Conservation (phyloP, 345 rosid species). For the Hevea brasiliensis region DNA sequence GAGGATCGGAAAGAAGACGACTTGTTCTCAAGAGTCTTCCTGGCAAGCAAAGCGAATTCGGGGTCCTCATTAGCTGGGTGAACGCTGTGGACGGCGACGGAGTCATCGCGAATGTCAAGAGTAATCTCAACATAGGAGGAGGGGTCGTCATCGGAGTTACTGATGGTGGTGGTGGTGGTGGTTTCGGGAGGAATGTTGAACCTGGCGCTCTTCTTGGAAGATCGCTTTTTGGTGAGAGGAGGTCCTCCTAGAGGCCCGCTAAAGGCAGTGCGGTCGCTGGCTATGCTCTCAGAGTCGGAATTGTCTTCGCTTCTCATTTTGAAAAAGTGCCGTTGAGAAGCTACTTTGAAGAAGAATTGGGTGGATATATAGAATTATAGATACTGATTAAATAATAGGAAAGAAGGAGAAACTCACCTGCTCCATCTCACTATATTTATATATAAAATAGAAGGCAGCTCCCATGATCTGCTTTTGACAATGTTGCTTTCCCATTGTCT, state of each 20-base stretch:
- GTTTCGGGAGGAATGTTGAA: constrained; percentile 56
- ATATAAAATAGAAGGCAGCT: too few species aligned
- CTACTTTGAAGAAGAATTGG: too few species aligned
- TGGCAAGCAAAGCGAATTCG: constrained; percentile 62
- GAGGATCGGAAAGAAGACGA: constrained; percentile 43
- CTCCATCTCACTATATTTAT: too few species aligned
- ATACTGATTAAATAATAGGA: too few species aligned
- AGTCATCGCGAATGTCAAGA: constrained; percentile 70
- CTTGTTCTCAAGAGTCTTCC: constrained; percentile 56
- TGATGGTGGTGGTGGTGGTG: background rate
- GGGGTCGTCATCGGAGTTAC: constrained; percentile 14
- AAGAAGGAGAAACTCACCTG: too few species aligned
- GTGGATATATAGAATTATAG: too few species aligned
- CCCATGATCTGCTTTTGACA: too few species aligned
- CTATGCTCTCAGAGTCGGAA: constrained; percentile 67
- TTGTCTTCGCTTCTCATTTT: constrained; percentile 43
- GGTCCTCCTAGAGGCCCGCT: constrained; percentile 60
- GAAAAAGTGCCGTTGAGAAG: too few species aligned
- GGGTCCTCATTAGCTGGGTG: constrained; percentile 75
- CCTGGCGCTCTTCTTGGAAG: constrained; percentile 79
- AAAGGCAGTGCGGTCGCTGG: constrained; percentile 56
- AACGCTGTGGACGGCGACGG: constrained; percentile 87
- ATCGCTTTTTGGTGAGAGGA: constrained; percentile 35
- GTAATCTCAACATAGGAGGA: constrained; percentile 79
- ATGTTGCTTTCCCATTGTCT: too few species aligned